These are phyloP conservation scores for Alliaria petiolata DNA, from an alignment of 345 rosid species.

Conservation along the genomic window DNA sequence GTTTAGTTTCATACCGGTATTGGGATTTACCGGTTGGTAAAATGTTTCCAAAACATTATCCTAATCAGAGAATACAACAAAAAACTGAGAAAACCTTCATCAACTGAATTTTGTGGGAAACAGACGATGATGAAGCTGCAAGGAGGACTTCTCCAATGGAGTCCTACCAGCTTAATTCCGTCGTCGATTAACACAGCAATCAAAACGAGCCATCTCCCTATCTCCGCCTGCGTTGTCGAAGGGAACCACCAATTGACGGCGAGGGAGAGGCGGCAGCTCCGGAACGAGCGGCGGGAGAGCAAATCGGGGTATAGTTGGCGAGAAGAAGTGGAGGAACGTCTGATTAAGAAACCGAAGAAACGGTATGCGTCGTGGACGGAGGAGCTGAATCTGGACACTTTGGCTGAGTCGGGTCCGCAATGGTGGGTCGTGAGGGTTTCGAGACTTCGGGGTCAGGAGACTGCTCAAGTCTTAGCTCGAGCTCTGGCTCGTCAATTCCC, in stretches of 20 bases:
- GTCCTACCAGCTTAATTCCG: slow-evolving; percentile 40
- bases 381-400: slow-evolving; percentile 66
- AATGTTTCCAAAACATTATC: slow-evolving; percentile 20
- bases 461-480: slow-evolving; percentile 59
- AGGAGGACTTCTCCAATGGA: slow-evolving; percentile 71
- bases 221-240: slow-evolving; percentile 40
- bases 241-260: slow-evolving; percentile 51
- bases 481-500: slow-evolving; percentile 54
- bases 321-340: slow-evolving; percentile 76
- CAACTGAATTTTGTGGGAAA: background rate
- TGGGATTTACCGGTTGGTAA: slow-evolving; percentile 9
- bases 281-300: slow-evolving; percentile 70
- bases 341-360: slow-evolving; percentile 73
- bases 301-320: slow-evolving; percentile 64
- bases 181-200: slow-evolving; percentile 29
- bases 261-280: slow-evolving; percentile 80
- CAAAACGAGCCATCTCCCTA: slow-evolving; percentile 13
- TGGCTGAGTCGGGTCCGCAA: slow-evolving; percentile 64
- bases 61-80: background rate
- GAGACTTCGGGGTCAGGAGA: slow-evolving; percentile 52
- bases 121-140: slow-evolving; percentile 47
- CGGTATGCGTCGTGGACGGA: slow-evolving; percentile 47
- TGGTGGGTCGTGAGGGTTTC: slow-evolving; percentile 81
- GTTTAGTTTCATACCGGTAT: background rate
- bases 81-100: background rate